Evolutionary conservation across 495 filamentous ascomycete species (phyloP), one percentile per base, ranked within the genome.

Genomic region (Daldinia loculata): DNA sequence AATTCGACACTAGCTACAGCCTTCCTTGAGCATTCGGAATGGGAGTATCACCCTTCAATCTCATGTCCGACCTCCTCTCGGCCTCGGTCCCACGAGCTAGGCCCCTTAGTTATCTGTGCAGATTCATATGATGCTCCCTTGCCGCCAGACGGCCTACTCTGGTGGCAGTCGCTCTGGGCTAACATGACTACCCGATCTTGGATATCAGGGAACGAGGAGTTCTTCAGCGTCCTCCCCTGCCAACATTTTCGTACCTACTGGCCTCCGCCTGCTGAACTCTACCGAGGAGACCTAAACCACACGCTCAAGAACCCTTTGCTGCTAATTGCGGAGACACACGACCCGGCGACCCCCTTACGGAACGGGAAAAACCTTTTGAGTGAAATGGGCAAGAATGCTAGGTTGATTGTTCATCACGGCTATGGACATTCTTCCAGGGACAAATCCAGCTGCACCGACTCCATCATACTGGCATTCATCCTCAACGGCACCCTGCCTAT

Each of bases 271-370:
- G 80, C 79, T 0, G 82, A 82, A 51, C 79, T 83, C 4, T 83
- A 80, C 59, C 80, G 82, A 17, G 81, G 80, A 6, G 76, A 81
- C 48, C 69, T 84, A 29, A 78, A 80, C 64, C 69, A 79, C 52
- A 80, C 78, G 0, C 77, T 84, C 15, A 78, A 75, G 53, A 61
- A 80, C 53, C 81, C 82, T 9, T 72, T 84, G 22, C 58, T 84
- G 53, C 69, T 84, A 26, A 79, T 84, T 39, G 82, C 82, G 1
- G 81, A 82, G 75, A 80, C 80, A 19, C 82, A 84, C 59, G 82
- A 84, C 53, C 81, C 81, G 0, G 81, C 82, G 5, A 84, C 82
- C 4, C 82, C 82, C n/a, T 71, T 84, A 36, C 76, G 81, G 6
- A 84, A 84, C 34, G 82, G 81, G 12, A 71, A 80, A 30, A 63